Base-by-base conservation (phyloP, 331 rosid species). In the Spiraea crenata region DNA sequence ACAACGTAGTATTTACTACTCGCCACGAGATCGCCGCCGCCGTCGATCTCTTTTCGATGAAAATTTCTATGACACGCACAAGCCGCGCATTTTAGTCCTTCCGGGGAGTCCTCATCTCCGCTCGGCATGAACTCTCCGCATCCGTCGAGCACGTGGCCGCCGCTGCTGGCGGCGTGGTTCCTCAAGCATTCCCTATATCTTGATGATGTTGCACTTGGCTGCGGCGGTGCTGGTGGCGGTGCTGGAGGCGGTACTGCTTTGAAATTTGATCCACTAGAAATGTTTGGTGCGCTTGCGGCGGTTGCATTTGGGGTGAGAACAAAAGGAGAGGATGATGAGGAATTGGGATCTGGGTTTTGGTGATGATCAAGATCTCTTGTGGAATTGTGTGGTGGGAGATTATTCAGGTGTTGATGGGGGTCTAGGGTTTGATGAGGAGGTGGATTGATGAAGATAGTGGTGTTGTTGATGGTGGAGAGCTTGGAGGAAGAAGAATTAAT, bases 111-210 rank as follows among this genome's bases (percentile, higher is more conserved):
- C 45, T 86, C 85, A 55, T 79, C 93, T 50, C 96, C 96, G 10
- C 85, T 73, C 15, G 98, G 92, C 99, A 91, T 95, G 87, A 95
- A 95, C 75, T 95, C 99, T 16, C 98, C 96, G 65, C 99, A 95
- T 0, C 99, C 99, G 57, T 95, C 99, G 9, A 91, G 84, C 42
- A 88, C 88, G 71, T 86, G 88, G 65, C 96, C 85, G 39, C 99
- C 99, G 57, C 67, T 84, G 79, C 81, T 84, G n/a, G 96, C 99
- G 9, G 99, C 99, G 70, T 95, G 96, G 71, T 95, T 95, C 76
- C 81, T 85, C 77, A 82, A 62, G 77, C 99, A 95, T 85, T 95
- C 98, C 73, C 88, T 80, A 68, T 95, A 91, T 67, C 89, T 65
- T 3, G 79, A 11, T 1, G 76, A 37, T 11, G 74, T 7, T 15